Conservation (phyloP, 2,329 filamentous ascomycete species). For the Aspergillus felis region DNA sequence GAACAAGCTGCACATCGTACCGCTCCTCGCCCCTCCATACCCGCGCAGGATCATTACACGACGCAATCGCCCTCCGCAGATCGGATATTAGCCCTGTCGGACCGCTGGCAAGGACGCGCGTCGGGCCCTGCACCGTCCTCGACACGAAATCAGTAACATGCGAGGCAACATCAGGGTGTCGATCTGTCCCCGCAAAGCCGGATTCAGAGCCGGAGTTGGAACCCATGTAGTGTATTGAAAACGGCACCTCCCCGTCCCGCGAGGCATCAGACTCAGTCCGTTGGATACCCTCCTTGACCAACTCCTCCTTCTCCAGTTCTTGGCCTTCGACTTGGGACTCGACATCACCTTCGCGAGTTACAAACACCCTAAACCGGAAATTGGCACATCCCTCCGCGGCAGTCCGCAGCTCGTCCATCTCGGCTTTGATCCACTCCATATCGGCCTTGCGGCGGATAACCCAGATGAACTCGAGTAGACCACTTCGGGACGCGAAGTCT, state of each 20-base stretch:
- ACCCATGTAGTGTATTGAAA: conserved; percentile 10
- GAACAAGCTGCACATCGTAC: conserved; percentile 54
- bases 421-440: conserved; percentile 55
- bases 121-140: conserved; percentile 45
- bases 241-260: conserved; percentile 8
- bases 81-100: conserved; percentile 59
- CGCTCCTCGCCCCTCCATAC: conserved; percentile 58
- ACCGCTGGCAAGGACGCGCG: conserved; percentile 58
- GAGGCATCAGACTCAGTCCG: neutral
- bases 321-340: neutral
- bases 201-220: neutral
- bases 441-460: conserved; percentile 54
- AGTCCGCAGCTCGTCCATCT: conserved; percentile 50
- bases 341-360: conserved; percentile 50
- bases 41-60: conserved; percentile 48
- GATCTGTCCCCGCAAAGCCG: neutral
- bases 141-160: conserved; percentile 47
- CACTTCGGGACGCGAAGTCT: conserved; percentile 17
- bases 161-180: conserved; percentile 38
- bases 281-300: neutral
- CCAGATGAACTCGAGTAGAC: conserved; percentile 62
- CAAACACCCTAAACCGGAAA: conserved; percentile 54
- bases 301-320: neutral
- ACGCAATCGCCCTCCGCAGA: conserved; percentile 52
- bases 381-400: conserved; percentile 32